Conservation (phyloP, 1,284 basidiomycete species). For the Hemileia vastatrix region DNA sequence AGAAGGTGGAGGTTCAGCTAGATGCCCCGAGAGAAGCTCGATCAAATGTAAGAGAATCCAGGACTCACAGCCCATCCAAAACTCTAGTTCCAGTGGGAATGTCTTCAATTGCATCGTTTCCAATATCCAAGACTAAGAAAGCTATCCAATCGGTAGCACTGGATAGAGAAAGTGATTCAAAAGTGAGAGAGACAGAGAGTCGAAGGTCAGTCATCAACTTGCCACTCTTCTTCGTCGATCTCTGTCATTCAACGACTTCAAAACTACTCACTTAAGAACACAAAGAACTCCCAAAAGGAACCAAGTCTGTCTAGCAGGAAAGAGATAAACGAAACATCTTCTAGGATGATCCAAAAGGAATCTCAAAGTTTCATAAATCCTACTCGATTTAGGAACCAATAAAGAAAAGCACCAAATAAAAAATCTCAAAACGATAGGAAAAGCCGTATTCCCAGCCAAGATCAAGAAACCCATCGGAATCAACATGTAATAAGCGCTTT, state of each 20-base stretch:
- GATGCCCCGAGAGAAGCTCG: background rate
- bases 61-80: too few species aligned
- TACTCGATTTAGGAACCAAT: conserved; percentile 54
- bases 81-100: conserved; percentile 62
- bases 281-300: conserved; percentile 64
- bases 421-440: conserved; percentile 40
- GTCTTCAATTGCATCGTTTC: conserved; percentile 59
- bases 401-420: conserved; percentile 60
- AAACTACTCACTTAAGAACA: conserved; percentile 58
- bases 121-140: conserved; percentile 79
- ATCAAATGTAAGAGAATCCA: too few species aligned
- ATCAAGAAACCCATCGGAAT: background rate
- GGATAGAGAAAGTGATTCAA: conserved; percentile 12
- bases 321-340: conserved; percentile 83
- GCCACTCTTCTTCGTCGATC: too few species aligned
- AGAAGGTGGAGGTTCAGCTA: background rate
- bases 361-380: conserved; percentile 66
- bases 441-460: conserved; percentile 15
- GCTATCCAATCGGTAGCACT: conserved; percentile 75
- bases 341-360: conserved; percentile 96
- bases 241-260: too few species aligned
- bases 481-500: conserved; percentile 71
- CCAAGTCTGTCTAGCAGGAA: conserved; percentile 85
- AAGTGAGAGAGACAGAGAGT: background rate
- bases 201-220: background rate